Conservation (phyloP, 768 basidiomycete genomes). For the Gymnopilus dilepis region DNA sequence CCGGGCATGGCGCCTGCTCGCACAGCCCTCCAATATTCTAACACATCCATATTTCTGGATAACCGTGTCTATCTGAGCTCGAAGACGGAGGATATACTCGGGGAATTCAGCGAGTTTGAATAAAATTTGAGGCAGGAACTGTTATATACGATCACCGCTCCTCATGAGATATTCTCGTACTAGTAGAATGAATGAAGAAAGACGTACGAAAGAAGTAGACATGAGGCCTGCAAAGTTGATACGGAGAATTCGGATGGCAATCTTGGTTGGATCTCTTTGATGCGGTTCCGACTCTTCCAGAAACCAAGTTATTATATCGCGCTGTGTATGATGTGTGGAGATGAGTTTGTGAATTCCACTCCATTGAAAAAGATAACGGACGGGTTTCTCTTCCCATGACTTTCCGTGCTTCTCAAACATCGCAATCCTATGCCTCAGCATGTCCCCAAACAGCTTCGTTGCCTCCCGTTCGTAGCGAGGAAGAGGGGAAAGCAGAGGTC, state of each 20-base stretch:
- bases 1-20: too few species aligned
- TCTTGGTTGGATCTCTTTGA: not conserved
- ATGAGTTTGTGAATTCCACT: not conserved
- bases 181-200: not conserved
- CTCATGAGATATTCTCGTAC: not conserved
- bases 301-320: conserved; percentile 9
- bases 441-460: not conserved
- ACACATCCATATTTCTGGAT: not conserved
- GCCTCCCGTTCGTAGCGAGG: not conserved
- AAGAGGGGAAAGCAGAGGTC: not conserved
- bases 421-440: not conserved
- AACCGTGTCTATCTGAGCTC: not conserved
- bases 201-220: not conserved
- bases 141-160: too few species aligned
- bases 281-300: conserved; percentile 4
- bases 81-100: not conserved
- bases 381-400: not conserved
- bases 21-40: too few species aligned
- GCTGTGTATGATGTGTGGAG: not conserved
- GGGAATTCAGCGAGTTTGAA: not conserved
- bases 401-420: not conserved
- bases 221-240: conserved; percentile 5
- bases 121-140: not conserved
- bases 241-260: conserved; percentile 1
- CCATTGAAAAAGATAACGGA: not conserved